Base-by-base conservation (phyloP, 2,329 filamentous ascomycete species). In the Stemphylium vesicarium region DNA sequence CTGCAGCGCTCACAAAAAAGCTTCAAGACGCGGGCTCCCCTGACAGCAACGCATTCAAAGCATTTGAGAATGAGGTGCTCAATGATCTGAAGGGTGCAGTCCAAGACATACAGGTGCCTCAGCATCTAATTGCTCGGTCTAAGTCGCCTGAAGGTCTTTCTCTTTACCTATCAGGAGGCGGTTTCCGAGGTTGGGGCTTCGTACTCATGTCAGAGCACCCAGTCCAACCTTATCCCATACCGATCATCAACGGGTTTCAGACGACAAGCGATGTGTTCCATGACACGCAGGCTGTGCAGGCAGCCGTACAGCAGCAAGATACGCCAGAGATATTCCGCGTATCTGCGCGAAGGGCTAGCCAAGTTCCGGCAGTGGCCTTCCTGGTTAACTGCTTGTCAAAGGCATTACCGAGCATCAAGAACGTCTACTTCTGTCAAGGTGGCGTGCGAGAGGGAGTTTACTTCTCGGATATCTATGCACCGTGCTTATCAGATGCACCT, bases 121-220 rank as follows among this genome's bases (percentile, higher is more conserved):
- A 76, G 11, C 76, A 80, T 13, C 74, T 87, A 5, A 59, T 80
- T 1, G 70, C 80, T 11, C 65, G 73, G 4, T 53, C 54, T 22
- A 46, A 42, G 9, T 60, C 59, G 38, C 49, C 43, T 33, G 53
- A 65, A n/a, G 71, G 71, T 1, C 63, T 75, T 7, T 85, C 89
- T 31, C 80, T 96, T 8, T 96, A 93, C 72, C 86, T 97, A 53
- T 96, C 90, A 59, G 93, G 93, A 38, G 93, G 93, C 20, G 93
- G 93, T 0, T 96, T 96, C 71, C 82, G 93, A 32, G 93, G 93
- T 13, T 96, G 96, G 81, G 93, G 92, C 6, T 96, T 91, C 74
- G 87, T 96, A 69, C 81, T 96, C 47, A 93, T 96, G 89, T 87
- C 89, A 70, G 84, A 85, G 62, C 90, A 94, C 66, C 76, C 80